Evolutionary conservation across 1,139 yeast species (phyloP).

Genomic region (Diutina siamensis): DNA sequence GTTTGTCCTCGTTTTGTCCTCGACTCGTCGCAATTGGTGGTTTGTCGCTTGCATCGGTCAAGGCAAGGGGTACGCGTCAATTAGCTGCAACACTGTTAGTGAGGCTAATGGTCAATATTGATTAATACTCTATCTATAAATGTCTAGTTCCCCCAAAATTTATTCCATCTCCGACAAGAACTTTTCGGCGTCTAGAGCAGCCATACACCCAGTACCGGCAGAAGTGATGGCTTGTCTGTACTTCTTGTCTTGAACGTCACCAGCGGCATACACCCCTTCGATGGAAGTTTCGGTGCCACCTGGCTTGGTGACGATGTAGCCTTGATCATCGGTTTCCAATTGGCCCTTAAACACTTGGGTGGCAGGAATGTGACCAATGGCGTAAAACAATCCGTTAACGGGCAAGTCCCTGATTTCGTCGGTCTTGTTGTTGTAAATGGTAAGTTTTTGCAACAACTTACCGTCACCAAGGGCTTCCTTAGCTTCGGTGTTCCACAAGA

Average conservation of each 20-base stretch:
- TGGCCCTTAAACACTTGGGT: conserved; percentile 69
- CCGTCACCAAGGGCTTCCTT: conserved; percentile 90
- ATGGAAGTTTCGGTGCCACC: conserved; percentile 89
- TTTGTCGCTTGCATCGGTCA: no score
- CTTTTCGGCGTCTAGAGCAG: conserved; percentile 58
- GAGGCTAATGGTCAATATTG: no score
- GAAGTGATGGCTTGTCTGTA: conserved; percentile 99
- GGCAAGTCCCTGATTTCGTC: conserved; percentile 55
- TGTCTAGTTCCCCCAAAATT: background rate
- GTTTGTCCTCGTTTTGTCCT: no score
- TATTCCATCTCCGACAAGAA: conserved; percentile 6
- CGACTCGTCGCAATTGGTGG: no score
- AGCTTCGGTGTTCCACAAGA: conserved; percentile 78
- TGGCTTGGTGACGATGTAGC: conserved; percentile 64
- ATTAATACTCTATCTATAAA: background rate
- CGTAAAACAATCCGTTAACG: conserved; percentile 92
- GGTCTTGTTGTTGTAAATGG: conserved; percentile 61
- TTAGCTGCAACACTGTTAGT: no score
- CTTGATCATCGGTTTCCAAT: conserved; percentile 74
- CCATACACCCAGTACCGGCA: conserved; percentile 99
- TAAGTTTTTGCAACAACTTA: conserved; percentile 49
- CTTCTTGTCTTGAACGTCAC: conserved; percentile 95
- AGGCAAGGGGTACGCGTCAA: no score
- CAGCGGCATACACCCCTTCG: conserved; percentile 94
- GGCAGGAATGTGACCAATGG: conserved; percentile 96